phyloP scores from a whole-genome alignment of 495 filamentous ascomycete species.

The Penicillium fimorum region DNA sequence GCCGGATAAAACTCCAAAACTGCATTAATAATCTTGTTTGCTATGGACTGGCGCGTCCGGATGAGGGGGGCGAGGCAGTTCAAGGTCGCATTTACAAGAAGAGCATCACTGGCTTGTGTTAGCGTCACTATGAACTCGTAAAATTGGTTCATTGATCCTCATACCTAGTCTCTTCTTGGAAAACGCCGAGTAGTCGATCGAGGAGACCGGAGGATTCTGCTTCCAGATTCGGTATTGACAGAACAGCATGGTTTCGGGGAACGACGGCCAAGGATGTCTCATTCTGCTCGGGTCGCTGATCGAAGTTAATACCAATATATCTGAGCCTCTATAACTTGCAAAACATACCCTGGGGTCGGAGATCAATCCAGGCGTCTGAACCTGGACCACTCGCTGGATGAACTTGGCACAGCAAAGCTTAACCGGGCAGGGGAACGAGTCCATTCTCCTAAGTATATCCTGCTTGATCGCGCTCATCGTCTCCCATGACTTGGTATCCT shows the following conservation, averaged over 20 bases:
- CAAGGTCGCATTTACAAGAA: constrained; percentile 88
- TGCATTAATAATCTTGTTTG: constrained; percentile 78
- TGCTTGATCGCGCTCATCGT: constrained; percentile 85
- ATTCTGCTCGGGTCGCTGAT: constrained; percentile 74
- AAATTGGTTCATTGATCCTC: constrained; percentile 15
- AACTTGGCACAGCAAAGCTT: constrained; percentile 97
- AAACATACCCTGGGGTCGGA: constrained; percentile 77
- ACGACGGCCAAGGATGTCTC: constrained; percentile 86
- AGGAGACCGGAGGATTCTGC: constrained; percentile 87
- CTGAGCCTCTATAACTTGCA: not conserved
- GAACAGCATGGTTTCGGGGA: constrained; percentile 72
- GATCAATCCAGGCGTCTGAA: constrained; percentile 80
- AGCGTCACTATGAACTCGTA: constrained; percentile 11
- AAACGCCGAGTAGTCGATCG: constrained; percentile 80
- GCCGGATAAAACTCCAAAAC: constrained; percentile 91
- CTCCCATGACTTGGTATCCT: constrained; percentile 79
- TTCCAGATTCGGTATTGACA: constrained; percentile 77
- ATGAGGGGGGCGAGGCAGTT: constrained; percentile 81
- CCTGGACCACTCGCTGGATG: constrained; percentile 85
- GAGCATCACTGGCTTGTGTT: constrained; percentile 62
- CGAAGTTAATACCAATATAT: constrained; percentile 27
- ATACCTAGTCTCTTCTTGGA: constrained; percentile 84
- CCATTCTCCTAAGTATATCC: constrained; percentile 84
- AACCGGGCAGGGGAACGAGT: constrained; percentile 70
- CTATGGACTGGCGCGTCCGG: constrained; percentile 73